phyloP scores from a whole-genome alignment of 2,329 filamentous ascomycete genomes.

The Sclerotinia trifoliorum region DNA sequence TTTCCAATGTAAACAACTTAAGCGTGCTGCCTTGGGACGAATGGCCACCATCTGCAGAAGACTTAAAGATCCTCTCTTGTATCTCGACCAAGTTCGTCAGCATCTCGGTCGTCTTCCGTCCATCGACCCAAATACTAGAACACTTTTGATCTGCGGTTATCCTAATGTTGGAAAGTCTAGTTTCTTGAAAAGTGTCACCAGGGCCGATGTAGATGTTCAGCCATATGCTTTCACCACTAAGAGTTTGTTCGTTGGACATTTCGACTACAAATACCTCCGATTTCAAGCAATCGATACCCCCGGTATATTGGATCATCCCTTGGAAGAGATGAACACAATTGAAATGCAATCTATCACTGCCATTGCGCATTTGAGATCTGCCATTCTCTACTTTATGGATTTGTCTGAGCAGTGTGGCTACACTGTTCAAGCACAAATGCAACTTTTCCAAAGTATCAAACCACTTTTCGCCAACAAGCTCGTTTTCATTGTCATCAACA shows the following conservation, averaged over 20 bases:
- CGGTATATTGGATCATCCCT: conserved; percentile 94
- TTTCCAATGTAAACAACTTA: conserved; percentile 99
- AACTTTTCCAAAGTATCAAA: conserved; percentile 94
- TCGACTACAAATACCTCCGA: conserved; percentile 91
- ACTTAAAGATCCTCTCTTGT: conserved; percentile 89
- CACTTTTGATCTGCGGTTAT: conserved; percentile 93
- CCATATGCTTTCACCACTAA: conserved; percentile 99
- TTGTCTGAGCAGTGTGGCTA: conserved; percentile 96
- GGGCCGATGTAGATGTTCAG: conserved; percentile 94
- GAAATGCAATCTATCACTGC: conserved; percentile 99
- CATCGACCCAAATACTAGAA: conserved; percentile 98
- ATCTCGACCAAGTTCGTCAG: conserved; percentile 94
- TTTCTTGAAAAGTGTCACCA: conserved; percentile 87
- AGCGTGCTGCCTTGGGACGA: conserved; percentile 90
- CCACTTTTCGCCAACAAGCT: conserved; percentile 96
- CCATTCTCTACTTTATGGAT: conserved; percentile 98
- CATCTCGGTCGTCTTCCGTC: conserved; percentile 94
- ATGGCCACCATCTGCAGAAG: conserved; percentile 98
- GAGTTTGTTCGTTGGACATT: conserved; percentile 94
- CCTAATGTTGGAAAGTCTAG: conserved; percentile 97
- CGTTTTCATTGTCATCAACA: conserved; percentile 96
- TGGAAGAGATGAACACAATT: conserved; percentile 99
- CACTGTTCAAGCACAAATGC: conserved; percentile 86
- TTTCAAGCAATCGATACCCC: conserved; percentile 96
- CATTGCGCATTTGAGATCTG: conserved; percentile 92